Base-by-base conservation (phyloP, 2,329 filamentous ascomycete genomes). In the Hypocrella siamensis region DNA sequence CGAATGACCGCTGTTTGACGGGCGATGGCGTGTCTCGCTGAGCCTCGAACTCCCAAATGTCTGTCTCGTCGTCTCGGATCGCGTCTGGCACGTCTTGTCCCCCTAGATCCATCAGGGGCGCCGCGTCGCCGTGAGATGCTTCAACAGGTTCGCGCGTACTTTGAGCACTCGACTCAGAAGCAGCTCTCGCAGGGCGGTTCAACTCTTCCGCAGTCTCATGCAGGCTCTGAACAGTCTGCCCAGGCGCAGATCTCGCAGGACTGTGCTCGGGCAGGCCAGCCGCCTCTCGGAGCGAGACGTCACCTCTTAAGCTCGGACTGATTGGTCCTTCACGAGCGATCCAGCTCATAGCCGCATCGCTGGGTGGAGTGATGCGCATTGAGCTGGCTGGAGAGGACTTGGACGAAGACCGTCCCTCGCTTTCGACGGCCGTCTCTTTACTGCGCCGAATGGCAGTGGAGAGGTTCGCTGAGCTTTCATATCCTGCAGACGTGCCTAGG, bases 31-130 rank as follows among this genome's bases (percentile, higher is more conserved):
- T 56, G 6, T 56, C 51, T 10, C 68, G 60, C 32, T 61, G 56
- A 9, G 68, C 69, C 43, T 74, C 70, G 17, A 71, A 43, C 19
- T 66, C 68, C 68, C 69, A 75, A 9, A 75, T 57, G 39, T 74
- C 54, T 9, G 61, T 63, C 4, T 60, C 58, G n/a, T 63, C 61
- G 17, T 56, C 56, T 17, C 29, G 32, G 9, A 34, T 39, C 10
- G 40, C 45, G 30, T 44, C 29, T 6, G 42, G 37, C 2, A 40
- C 35, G 2, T 38, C 40, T 11, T 26, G 11, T 11, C 21, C 22
- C 18, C 27, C 22, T 11, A 15, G n/a, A 24, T 25, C 25, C 16
- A 26, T 8, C 21, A 22, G 8, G 25, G 5, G 10, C n/a, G 25
- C 7, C 6, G 4, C 25, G 9, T 14, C 25, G 25, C n/a, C n/a